Conservation (phyloP, 441 rosid genomes). For the Gossypium schwendimanii region DNA sequence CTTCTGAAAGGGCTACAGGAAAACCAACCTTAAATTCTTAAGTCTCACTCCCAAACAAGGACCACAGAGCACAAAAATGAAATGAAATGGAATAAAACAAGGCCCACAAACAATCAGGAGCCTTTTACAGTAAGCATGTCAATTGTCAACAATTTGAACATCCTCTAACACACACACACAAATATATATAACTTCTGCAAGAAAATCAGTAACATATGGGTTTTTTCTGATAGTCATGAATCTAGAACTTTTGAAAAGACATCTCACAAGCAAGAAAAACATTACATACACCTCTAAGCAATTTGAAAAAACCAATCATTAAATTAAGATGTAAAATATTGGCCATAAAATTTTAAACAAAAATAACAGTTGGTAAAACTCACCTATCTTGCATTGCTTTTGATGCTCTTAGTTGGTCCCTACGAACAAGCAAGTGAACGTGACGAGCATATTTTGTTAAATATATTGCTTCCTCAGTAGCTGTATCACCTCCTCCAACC, state of each 20-base stretch:
- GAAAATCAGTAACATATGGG: neutral
- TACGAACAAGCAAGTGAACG: constrained; percentile 93
- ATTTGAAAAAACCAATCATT: neutral
- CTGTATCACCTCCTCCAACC: constrained; percentile 99
- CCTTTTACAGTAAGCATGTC: too few species aligned
- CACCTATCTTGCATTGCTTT: constrained; percentile 99
- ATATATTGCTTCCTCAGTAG: constrained; percentile 92
- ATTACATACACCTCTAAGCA: neutral
- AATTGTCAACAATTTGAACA: neutral
- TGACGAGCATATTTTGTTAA: constrained; percentile 91
- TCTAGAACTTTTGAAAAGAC: neutral
- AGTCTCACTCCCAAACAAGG: too few species aligned
- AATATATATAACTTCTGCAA: neutral
- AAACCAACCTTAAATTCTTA: too few species aligned
- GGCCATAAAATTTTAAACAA: neutral
- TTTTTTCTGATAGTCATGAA: neutral
- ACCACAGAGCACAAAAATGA: too few species aligned
- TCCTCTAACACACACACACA: neutral
- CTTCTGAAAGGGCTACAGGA: too few species aligned
- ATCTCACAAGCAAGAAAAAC: neutral
- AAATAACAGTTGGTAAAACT: constrained; percentile 20
- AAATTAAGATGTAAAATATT: neutral
- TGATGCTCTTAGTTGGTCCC: constrained; percentile 79
- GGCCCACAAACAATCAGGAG: too few species aligned
- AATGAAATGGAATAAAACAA: too few species aligned